Conservation (phyloP, 2,329 filamentous ascomycete species). For the Calonectria multiphialidica region DNA sequence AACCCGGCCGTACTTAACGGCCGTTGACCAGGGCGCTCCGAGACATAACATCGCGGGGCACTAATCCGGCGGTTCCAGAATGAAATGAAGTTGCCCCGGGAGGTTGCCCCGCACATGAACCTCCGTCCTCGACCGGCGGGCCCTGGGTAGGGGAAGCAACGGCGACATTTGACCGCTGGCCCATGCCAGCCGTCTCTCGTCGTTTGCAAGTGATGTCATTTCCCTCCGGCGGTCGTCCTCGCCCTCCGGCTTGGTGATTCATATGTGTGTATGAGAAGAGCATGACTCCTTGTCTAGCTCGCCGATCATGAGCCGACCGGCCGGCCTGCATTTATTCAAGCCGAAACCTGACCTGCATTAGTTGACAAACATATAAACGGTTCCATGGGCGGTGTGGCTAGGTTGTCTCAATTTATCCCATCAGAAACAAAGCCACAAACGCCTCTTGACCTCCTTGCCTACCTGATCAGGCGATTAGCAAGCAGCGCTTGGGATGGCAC, state of each 20-base stretch:
- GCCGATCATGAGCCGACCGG: not conserved
- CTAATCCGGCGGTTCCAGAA: slow-evolving; percentile 6
- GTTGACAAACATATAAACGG: not conserved
- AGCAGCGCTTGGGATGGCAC: not conserved
- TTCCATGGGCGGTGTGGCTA: not conserved
- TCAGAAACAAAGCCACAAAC: not conserved
- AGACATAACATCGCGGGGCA: slow-evolving; percentile 12
- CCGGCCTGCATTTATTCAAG: not conserved
- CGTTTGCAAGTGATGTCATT: not conserved
- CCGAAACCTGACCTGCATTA: not conserved
- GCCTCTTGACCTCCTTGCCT: not conserved
- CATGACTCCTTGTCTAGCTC: not conserved
- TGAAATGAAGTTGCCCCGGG: slow-evolving; percentile 10
- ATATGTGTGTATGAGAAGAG: not conserved
- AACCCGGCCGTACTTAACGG: slow-evolving; percentile 16
- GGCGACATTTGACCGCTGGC: not conserved
- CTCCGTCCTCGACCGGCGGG: not conserved
- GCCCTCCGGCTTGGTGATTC: not conserved
- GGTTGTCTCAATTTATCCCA: not conserved
- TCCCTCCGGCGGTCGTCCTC: not conserved
- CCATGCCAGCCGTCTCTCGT: not conserved
- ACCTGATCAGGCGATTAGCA: not conserved
- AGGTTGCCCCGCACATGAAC: not conserved
- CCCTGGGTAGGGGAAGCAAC: not conserved
- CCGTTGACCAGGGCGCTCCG: not conserved